Base-by-base conservation (phyloP, 805 yeast genomes). In the Metschnikowia bowlesiae region DNA sequence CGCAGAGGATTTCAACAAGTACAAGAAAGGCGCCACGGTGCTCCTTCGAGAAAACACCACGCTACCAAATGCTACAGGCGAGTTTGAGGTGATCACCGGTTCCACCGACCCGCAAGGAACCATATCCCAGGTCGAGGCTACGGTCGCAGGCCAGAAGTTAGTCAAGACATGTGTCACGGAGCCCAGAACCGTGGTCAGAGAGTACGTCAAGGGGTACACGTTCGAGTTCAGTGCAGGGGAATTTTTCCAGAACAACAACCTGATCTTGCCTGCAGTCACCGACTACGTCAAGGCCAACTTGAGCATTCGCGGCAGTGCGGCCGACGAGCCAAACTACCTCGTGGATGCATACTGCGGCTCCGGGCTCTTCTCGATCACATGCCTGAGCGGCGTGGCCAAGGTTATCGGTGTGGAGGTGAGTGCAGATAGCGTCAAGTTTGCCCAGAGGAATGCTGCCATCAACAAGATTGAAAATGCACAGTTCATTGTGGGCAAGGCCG, bases 261-360 rank as follows among this genome's bases (percentile, higher is more conserved):
- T 96, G 18, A 92, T 94, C 28, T 71, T 94, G 54, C 96, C 97
- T 2, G 66, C 74, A 2, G 95, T 94, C 16, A 86, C 96, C 4
- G 74, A 75, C 38, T 91, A 89, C 64, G 99, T 94, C 14, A 80
- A 85, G 52, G 76, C 82, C 8, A 88, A 89, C 61, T 69, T 91
- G 47, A 63, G 67, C 4, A 74, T 72, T 18, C 70, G 67, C 6
- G 75, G 73, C 31, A 62, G 59, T 39, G 48, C 56, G 8, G 60
- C 62, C 2, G 67, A 60, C 29, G 65, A 64, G 48, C 67, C 67
- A 31, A 80, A 81, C 60, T 89, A 83, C 63, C 70, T 91, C 44
- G 96, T 91, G 29, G 98, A 91, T 67, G 96, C 97, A 0, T 91
- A 91, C 71, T 91, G 98, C 75, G 98, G 98, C 1, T 87, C 96